These are phyloP conservation scores for Cucumis hystrix DNA, from an alignment of 306 rosid genomes.

Conservation along the genomic window DNA sequence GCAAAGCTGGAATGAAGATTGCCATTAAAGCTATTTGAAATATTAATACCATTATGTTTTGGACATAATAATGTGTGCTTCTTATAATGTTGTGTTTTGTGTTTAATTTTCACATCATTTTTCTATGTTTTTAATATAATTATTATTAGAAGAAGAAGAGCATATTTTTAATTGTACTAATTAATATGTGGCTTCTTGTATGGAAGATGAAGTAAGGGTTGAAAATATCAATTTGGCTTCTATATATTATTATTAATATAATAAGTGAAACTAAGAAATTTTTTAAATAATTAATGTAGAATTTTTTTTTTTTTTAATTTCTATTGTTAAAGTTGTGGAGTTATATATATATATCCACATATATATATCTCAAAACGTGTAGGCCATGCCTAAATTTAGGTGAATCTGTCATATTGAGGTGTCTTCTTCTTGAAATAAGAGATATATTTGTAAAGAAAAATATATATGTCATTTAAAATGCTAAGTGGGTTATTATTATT, in stretches of 20 bases:
- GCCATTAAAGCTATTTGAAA: background rate
- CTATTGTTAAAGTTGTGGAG: background rate
- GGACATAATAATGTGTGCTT: background rate
- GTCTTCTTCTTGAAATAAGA: too few species aligned
- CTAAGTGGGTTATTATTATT: too few species aligned
- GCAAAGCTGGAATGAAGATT: conserved; percentile 9
- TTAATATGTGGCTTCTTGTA: background rate
- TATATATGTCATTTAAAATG: too few species aligned
- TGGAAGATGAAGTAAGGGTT: background rate
- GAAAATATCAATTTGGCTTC: background rate
- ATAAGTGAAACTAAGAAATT: background rate
- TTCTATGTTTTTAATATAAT: background rate
- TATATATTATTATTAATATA: background rate
- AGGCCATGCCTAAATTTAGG: background rate
- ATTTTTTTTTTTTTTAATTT: background rate
- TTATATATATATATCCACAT: background rate
- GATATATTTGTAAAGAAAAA: background rate
- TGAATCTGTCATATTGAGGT: background rate
- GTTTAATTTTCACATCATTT: background rate
- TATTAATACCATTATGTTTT: too few species aligned
- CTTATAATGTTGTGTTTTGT: background rate
- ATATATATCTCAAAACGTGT: background rate
- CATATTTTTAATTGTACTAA: background rate
- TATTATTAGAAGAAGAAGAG: background rate
- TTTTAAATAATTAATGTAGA: background rate